Evolutionary conservation across 495 filamentous ascomycete species (phyloP), one percentile per base, ranked within the genome.

Genomic region (Hypoxylon intermedium): DNA sequence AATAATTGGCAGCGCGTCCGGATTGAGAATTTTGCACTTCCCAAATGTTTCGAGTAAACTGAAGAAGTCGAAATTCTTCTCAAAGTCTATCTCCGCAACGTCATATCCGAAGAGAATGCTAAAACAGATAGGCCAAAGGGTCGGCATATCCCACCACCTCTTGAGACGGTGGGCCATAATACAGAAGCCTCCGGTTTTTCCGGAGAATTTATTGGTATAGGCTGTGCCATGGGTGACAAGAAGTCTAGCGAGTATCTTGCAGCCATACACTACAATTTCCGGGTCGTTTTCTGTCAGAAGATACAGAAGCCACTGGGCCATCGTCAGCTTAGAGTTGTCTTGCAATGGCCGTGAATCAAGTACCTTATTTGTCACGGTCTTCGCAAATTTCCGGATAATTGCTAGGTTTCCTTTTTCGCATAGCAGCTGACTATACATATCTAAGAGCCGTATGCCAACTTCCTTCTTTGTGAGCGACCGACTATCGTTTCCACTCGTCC

Each of bases 341-440:
- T 31, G 45, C 47, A 45, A 63, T 49, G 59, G 51, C 53, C 46
- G 26, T 33, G 63, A 46, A 44, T 55, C 50, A 76, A 83, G 67
- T 79, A 94, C 92, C 85, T 96, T 98, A 61, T 93, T 96, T 21
- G 95, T 97, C 2, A 98, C 93, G 1, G 92, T 94, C 75, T 87
- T 91, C 12, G 93, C 91, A 76, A 98, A 98, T 65, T 90, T 93
- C 66, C 84, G 85, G 46, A 97, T 85, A 30, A 87, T 87, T n/a
- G 68, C 74, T 11, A 77, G 72, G 57, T 87, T 89, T 33, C 79
- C 77, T 60, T 85, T 83, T 47, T 89, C 85, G 63, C 91, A 96
- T n/a, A 98, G 77, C 2, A 96, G 73, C 26, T 89, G 78, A n/a
- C 88, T 78, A 65, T 95, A 95, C 77, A 97, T 84, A 58, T 87